phyloP scores from a whole-genome alignment of 345 rosid species.

The Sonneratia alba region DNA sequence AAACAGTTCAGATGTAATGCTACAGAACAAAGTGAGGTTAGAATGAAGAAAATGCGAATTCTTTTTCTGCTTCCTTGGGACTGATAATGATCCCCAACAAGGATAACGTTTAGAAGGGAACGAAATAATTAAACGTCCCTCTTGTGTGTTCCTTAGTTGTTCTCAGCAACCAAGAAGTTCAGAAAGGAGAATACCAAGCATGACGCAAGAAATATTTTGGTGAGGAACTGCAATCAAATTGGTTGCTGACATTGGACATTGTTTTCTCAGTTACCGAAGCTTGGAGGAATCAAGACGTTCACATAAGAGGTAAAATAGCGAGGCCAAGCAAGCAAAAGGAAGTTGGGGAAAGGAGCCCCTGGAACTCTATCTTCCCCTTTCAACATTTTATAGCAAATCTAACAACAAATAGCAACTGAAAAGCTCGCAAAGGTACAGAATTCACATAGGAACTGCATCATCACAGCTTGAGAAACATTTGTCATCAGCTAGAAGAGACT shows the following conservation, averaged over 20 bases:
- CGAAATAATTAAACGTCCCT: background rate
- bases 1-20: too few relatives aligned
- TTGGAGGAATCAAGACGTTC: background rate
- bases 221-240: background rate
- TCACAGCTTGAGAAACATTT: background rate
- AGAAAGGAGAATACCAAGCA: background rate
- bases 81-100: constrained; percentile 16
- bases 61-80: constrained; percentile 15
- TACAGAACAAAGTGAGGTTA: background rate
- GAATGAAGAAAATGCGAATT: background rate
- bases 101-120: background rate
- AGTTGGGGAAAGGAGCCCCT: too few relatives aligned
- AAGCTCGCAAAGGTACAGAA: background rate
- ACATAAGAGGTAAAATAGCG: too few relatives aligned
- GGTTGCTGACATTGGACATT: background rate
- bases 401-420: background rate
- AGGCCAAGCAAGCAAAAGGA: too few relatives aligned
- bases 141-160: background rate
- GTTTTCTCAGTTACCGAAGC: background rate
- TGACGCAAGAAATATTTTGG: background rate
- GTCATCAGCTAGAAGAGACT: background rate
- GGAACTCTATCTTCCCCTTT: too few relatives aligned
- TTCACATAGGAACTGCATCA: background rate
- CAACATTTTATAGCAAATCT: too few relatives aligned
- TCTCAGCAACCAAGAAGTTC: background rate